phyloP scores from a whole-genome alignment of 331 rosid genomes.

The Malus hybrid region DNA sequence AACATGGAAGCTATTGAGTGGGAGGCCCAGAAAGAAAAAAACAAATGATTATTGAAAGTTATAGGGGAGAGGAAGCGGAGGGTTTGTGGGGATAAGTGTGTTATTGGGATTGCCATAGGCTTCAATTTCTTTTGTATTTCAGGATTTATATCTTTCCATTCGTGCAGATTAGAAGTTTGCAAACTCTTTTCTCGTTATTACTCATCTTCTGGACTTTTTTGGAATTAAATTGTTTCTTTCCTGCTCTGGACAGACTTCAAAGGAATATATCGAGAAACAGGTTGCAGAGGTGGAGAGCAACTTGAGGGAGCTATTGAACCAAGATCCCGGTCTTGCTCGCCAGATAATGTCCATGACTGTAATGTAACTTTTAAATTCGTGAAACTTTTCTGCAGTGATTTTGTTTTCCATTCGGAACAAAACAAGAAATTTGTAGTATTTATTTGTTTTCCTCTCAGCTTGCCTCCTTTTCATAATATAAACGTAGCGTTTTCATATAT shows the following conservation, averaged over 20 bases:
- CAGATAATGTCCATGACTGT: conserved; percentile 96
- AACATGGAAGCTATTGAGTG: too few species aligned
- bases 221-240: background rate
- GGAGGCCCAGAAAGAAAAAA: too few species aligned
- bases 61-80: too few species aligned
- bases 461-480: background rate
- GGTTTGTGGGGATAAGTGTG: too few species aligned
- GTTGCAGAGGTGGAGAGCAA: conserved; percentile 76
- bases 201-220: background rate
- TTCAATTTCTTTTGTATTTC: too few species aligned
- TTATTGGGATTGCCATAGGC: too few species aligned
- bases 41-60: too few species aligned
- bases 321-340: conserved; percentile 88
- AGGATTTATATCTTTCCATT: too few species aligned
- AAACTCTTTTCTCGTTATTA: too few species aligned
- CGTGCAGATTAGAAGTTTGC: too few species aligned
- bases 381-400: background rate
- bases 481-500: background rate
- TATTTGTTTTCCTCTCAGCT: background rate
- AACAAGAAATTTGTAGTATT: background rate
- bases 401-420: background rate
- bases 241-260: conserved; percentile 52
- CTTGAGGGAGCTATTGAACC: conserved; percentile 83
- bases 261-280: conserved; percentile 90
- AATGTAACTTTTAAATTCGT: conserved; percentile 17